Evolutionary conservation across 371 early-diverging fungal species (phyloP), one percentile per base, ranked within the genome.

Genomic region (Apophysomyces elegans): DNA sequence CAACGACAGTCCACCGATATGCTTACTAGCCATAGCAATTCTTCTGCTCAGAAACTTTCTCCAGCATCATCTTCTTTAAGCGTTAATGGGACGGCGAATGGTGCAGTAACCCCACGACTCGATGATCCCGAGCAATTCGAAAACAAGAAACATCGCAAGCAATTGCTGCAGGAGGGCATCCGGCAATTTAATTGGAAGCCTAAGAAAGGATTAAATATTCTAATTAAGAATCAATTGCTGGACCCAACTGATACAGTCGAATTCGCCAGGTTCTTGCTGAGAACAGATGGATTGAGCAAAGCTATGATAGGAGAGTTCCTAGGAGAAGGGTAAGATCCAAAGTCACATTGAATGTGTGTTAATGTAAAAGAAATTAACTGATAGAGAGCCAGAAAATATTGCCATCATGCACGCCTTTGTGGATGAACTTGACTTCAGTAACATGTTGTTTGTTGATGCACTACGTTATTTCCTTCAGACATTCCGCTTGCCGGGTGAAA

Each of bases 401-500:
- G 82, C 90, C 2, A 91, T 96, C 54, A 96, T 97, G 96, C 98
- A 96, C 67, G 90, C 92, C 7, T 98, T 97, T 82, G 94, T 98
- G 4, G 94, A 95, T 68, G 87, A 87, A 60, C 89, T 97, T 84
- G 90, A 95, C 54, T 98, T 99, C 66, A 65, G 73, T 37, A 83
- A 85, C 14, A 77, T 91, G 84, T 72, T 72, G 6, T 93, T 99
- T 76, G 90, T 93, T 1, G 87, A 91, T 26, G 96, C 98, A 9
- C 72, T 99, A 8, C 84, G 99, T 12, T 70, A 72, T n/a, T 97
- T 96, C 69, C 79, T 99, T 37, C 93, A 96, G 75, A 72, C 86
- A n/a, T 99, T 99, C 86, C 83, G 98, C 44, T 84, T 99, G 37
- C 97, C 97, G 2, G 99, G 99, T 38, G 99, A 99, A 78, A 88